Base-by-base conservation (phyloP, 805 yeast genomes). In the Sugiyamaella lignohabitans region DNA sequence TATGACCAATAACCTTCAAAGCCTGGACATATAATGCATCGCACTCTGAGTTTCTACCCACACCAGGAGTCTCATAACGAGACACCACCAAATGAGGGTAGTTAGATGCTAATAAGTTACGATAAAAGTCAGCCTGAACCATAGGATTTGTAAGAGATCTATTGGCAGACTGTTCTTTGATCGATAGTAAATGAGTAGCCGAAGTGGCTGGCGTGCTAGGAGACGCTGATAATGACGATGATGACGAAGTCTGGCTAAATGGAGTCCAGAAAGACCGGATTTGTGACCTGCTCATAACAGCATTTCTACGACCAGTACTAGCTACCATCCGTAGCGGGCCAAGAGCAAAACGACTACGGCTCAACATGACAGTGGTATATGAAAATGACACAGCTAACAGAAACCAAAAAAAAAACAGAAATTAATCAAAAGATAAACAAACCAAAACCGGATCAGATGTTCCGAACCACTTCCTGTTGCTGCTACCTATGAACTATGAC, bases 81-180 rank as follows among this genome's bases (percentile, higher is more conserved):
- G 93, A 83, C n/a, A 91, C 87, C 4, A 93, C 96, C 46, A 91
- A 82, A 58, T 88, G 95, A n/a, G 98, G 98, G 62, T 87, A 93
- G 66, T 86, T 85, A 46, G 91, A 76, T 48, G 77, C 77, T 53
- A 93, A 65, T 41, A 93, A 70, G 11, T 79, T 73, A 52, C 76
- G 75, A 69, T 93, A 93, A 59, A 93, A 91, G 47, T 78, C 82
- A 1, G 94, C 89, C 67, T 93, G 99, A 4, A 77, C 71, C 3
- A 62, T 67, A 1, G 97, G 76, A 63, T 86, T 83, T 41, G 71
- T 65, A 40, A 86, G 65, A 47, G 84, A 82, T 50, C 75, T 69
- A 66, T 93, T 93, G 37, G 99, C 99, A n/a, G 74, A 71, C 62
- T 84, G 87, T 65, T 93, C 99, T 60, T 80, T 75, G 23, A 45